Evolutionary conservation across 2,329 filamentous ascomycete species (phyloP), one percentile per base, ranked within the genome.

Genomic region (Coccinonectria pachysandricola): DNA sequence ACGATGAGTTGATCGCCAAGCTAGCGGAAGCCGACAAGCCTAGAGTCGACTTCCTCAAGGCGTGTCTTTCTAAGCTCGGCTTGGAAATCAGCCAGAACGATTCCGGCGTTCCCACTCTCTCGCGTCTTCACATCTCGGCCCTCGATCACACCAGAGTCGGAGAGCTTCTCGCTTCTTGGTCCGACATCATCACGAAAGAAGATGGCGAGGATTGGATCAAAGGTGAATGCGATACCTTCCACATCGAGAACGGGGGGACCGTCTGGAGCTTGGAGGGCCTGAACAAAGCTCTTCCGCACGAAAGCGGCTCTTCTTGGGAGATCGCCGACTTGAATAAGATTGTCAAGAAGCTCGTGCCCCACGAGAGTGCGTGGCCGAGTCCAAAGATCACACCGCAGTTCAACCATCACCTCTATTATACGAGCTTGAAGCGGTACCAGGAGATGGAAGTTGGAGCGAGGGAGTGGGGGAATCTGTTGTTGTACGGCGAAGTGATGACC

Each of bases 401-500:
- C 57, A 82, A 92, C 43, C 86, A 95, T 47, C 61, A 77, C 30
- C 64, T 76, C 2, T 96, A 77, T 53, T 96, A 79, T 51, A 62
- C 71, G 4, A 79, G 79, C 33, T 63, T 96, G 7, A 57, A 62
- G 13, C 59, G 71, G 14, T 92, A 86, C 48, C 74, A 80, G 27
- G 39, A 44, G 15, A 51, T 50, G 5, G 65, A 69, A 24, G 64
- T 68, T 2, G 67, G 72, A 23, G 67, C 74, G 0, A 60, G 70
- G 4, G 59, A 71, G 13, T 96, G 92, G 64, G 91, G 91, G 4
- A 71, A 76, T 26, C 61, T 71, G 26, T 55, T 98, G 4, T 62
- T 96, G 37, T 96, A 96, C 47, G 87, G 81, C 27, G 85, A 95
- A 52, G 85, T 94, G 6, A 68, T 95, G 10, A 95, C 88, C 3